Conservation (phyloP, 495 filamentous ascomycete genomes). For the Hypoxylon crocopeplum region DNA sequence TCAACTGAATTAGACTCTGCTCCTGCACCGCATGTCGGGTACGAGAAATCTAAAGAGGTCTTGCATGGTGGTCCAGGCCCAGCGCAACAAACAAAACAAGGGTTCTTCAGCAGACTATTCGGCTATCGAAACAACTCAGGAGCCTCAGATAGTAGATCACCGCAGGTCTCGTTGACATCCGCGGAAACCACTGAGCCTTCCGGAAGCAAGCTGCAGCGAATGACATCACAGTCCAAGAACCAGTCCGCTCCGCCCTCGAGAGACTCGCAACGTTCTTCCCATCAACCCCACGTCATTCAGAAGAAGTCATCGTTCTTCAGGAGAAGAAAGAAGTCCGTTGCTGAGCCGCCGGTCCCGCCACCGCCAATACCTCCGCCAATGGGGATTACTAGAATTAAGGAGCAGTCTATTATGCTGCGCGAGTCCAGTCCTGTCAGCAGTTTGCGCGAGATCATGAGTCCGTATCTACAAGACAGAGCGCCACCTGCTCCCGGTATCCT, state of each 20-base stretch:
- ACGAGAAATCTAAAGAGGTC: conserved; percentile 62
- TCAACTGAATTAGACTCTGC: conserved; percentile 53
- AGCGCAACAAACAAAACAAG: conserved; percentile 59
- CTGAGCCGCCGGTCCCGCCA: conserved; percentile 57
- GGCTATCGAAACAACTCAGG: conserved; percentile 57
- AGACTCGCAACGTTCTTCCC: conserved; percentile 44
- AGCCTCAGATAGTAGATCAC: conserved; percentile 34
- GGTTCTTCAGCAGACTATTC: conserved; percentile 94
- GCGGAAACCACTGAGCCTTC: conserved; percentile 16
- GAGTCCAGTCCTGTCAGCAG: conserved; percentile 82
- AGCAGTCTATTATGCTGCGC: conserved; percentile 34
- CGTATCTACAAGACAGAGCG: conserved; percentile 64
- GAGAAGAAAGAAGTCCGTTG: conserved; percentile 83
- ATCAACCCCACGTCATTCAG: conserved; percentile 62
- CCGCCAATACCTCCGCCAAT: conserved; percentile 38
- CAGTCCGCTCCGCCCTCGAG: conserved; percentile 56
- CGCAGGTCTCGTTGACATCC: conserved; percentile 38
- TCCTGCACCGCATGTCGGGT: conserved; percentile 62
- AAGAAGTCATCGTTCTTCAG: conserved; percentile 97
- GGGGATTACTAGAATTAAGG: conserved; percentile 41
- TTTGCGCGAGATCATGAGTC: conserved; percentile 87
- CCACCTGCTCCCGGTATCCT: conserved; percentile 9
- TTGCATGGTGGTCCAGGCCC: conserved; percentile 38
- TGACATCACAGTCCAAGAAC: conserved; percentile 46
- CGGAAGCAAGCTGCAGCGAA: conserved; percentile 24